phyloP scores from a whole-genome alignment of 225 moss, liverwort and hornwort genomes.

The Marchantia polymorpha region DNA sequence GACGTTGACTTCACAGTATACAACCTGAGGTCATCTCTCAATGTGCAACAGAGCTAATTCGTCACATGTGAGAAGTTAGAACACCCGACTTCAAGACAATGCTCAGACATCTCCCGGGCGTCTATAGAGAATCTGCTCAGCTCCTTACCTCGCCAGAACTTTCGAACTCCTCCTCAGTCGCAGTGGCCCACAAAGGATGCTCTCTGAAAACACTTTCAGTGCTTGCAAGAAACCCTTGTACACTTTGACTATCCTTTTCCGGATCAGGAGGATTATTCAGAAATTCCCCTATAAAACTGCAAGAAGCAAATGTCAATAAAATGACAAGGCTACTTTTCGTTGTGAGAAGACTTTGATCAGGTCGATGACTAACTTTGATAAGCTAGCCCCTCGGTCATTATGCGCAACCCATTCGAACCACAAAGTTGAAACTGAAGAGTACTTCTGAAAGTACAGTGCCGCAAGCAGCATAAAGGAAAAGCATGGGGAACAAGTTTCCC shows the following conservation, averaged over 20 bases:
- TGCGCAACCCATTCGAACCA: background rate
- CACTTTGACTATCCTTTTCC: constrained; percentile 81
- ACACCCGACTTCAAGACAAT: background rate
- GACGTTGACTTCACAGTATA: background rate
- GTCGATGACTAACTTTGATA: background rate
- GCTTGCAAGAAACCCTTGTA: constrained; percentile 72
- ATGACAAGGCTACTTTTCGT: background rate
- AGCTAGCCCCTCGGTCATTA: background rate
- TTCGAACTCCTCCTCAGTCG: constrained; percentile 89
- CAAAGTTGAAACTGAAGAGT: background rate
- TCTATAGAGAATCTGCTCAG: background rate
- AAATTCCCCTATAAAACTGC: constrained; percentile 90
- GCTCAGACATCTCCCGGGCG: background rate
- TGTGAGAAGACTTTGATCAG: background rate
- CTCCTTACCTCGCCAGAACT: constrained; percentile 85
- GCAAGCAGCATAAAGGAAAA: background rate
- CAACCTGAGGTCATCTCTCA: too few species aligned
- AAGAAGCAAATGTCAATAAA: background rate
- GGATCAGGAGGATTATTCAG: constrained; percentile 71
- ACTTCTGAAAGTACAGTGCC: background rate
- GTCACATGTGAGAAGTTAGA: background rate
- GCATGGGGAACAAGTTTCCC: too few species aligned
- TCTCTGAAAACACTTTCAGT: constrained; percentile 85
- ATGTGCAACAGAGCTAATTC: too few species aligned
- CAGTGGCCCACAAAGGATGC: constrained; percentile 88